phyloP scores from a whole-genome alignment of 1,139 yeast genomes.

The Blastobotrys indianensis region DNA sequence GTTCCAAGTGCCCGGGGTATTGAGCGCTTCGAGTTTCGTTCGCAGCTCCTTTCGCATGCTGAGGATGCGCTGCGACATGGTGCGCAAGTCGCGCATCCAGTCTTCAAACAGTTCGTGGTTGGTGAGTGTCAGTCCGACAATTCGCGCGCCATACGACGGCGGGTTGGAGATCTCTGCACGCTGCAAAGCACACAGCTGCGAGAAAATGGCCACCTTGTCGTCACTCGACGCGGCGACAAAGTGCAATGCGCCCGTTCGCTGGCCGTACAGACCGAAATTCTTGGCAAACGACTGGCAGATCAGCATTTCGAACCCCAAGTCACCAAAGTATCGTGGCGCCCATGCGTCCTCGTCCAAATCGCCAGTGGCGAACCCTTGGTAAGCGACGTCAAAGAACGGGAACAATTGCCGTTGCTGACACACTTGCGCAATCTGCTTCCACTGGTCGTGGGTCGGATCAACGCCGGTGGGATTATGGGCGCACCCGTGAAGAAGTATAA shows the following conservation, averaged over 20 bases:
- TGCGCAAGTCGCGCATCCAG: constrained; percentile 74
- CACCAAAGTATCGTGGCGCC: constrained; percentile 41
- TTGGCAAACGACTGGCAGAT: constrained; percentile 92
- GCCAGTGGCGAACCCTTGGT: constrained; percentile 91
- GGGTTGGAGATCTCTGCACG: constrained; percentile 91
- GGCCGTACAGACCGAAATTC: constrained; percentile 96
- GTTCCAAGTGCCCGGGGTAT: constrained; percentile 69
- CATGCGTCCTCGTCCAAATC: constrained; percentile 47
- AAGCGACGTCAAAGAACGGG: constrained; percentile 85
- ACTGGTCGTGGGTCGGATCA: constrained; percentile 76
- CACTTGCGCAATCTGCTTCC: constrained; percentile 65
- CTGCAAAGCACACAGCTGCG: constrained; percentile 74
- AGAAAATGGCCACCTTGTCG: constrained; percentile 45
- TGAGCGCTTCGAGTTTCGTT: constrained; percentile 49
- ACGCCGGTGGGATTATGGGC: constrained; percentile 98
- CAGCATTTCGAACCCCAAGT: constrained; percentile 47
- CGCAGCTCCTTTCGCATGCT: constrained; percentile 54
- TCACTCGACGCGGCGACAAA: constrained; percentile 37
- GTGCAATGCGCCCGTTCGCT: constrained; percentile 88
- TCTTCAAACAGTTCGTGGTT: constrained; percentile 55
- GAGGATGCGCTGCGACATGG: constrained; percentile 73
- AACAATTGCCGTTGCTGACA: constrained; percentile 51
- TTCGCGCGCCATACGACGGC: constrained; percentile 88
- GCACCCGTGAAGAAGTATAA: constrained; percentile 83
- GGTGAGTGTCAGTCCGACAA: constrained; percentile 70